Evolutionary conservation across 768 basidiomycete species (phyloP), one percentile per base, ranked within the genome.

Genomic region (Amanita inopinata): DNA sequence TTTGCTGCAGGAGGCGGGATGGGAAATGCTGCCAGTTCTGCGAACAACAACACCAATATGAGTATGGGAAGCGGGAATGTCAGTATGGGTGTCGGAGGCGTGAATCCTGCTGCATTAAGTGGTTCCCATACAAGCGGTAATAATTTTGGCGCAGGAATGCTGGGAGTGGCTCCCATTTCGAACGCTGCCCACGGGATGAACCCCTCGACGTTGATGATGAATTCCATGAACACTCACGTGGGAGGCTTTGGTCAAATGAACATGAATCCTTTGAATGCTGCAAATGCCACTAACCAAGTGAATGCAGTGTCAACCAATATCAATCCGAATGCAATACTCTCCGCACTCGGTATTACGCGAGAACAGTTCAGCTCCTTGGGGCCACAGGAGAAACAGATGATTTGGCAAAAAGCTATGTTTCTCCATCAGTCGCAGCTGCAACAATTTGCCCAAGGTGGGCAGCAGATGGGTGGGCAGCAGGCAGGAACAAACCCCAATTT

Each of bases 331-430:
- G 42, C 35, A n/a, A 45, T 39, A 9, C 20, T 33, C 11, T 14
- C 46, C 3, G 33, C 49, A 15, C 40, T 61, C 31, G 52, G 53
- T 38, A 51, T 61, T 40, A 54, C 60, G 33, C 55, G 52, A 28
- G 59, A 62, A 32, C 61, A 62, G 32, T 62, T 61, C 46, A n/a
- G n/a, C 25, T 38, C 44, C 2, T 37, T 64, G 14, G 36, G 40
- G 10, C 55, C 33, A 3, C 49, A 54, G 32, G 61, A 64, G 3
- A 49, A 44, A 25, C 58, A 62, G 45, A 34, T 50, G 8, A 33
- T 52, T 6, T 47, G 46, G 20, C 50, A 51, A 24, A 59, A 55
- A 46, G 50, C 51, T 30, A 45, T 54, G 51, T 15, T 38, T 14
- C 43, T 50, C 4, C 44, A 32, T 12, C 52, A 56, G 36, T 51